A percentile compares a stretch with the other conserved stretches of the same genome.
Evolutionary conservation across 352 stramenopile species (phyloP).

Genomic region (Globisporangium ultimum): DNA sequence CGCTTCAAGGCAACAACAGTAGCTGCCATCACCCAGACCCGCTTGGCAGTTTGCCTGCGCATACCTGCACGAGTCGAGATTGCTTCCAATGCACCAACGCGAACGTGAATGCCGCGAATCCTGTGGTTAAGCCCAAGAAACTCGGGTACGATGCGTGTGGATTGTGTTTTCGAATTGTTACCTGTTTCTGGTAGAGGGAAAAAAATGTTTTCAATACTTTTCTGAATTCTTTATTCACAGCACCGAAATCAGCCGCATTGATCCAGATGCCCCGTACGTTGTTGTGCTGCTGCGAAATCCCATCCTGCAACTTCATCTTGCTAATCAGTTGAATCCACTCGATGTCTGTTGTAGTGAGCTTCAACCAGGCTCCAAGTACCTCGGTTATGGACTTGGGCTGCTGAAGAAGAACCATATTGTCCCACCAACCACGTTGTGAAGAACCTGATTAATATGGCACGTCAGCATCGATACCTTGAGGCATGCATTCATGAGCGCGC

Average conservation of each 20-base stretch:
- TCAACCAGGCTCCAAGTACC: slow-evolving; percentile 60
- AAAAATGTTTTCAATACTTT: neutral
- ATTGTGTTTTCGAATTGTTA: neutral
- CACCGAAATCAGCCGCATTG: slow-evolving; percentile 8
- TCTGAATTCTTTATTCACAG: neutral
- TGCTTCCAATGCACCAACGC: slow-evolving; percentile 52
- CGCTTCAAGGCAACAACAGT: neutral
- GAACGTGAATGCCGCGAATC: neutral
- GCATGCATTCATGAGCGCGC: neutral
- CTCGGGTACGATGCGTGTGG: slow-evolving; percentile 1
- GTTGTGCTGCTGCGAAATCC: neutral
- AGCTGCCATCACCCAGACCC: too few species aligned
- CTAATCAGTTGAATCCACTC: neutral
- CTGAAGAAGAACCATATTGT: slow-evolving; percentile 78
- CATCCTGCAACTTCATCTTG: neutral
- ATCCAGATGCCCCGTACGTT: slow-evolving; percentile 10
- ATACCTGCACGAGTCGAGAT: slow-evolving; percentile 36
- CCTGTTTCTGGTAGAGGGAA: too few species aligned
- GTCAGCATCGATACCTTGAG: too few species aligned
- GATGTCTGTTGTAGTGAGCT: slow-evolving; percentile 18
- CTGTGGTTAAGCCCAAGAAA: slow-evolving; percentile 2
- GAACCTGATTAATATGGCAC: too few species aligned
- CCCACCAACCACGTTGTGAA: slow-evolving; percentile 27
- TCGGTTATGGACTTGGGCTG: slow-evolving; percentile 67
- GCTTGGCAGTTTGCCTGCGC: neutral